Conservation (phyloP, 345 rosid species). For the Eutrema heterophyllum region DNA sequence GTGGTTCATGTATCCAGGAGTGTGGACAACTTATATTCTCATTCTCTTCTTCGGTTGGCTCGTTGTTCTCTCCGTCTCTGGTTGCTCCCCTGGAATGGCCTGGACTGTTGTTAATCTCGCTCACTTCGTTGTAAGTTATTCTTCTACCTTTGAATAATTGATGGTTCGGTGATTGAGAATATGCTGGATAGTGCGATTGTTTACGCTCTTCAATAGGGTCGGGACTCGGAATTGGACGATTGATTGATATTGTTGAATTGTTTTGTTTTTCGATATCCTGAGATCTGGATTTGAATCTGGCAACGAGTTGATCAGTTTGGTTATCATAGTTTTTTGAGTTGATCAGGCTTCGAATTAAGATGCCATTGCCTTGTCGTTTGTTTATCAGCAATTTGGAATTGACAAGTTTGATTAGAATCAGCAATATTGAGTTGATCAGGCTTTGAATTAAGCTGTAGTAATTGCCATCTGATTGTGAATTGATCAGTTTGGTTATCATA, state of each 20-base stretch:
- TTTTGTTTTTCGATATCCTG: background rate
- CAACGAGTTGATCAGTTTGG: background rate
- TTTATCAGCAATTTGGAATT: background rate
- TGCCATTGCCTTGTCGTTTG: background rate
- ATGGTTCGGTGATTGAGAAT: background rate
- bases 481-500: background rate
- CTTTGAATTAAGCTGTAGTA: background rate
- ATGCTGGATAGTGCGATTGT: background rate
- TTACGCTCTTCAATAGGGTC: background rate
- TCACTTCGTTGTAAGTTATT: conserved; percentile 50
- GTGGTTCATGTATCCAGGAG: conserved; percentile 85
- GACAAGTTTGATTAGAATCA: background rate
- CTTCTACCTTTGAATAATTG: background rate
- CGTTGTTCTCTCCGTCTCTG: conserved; percentile 53
- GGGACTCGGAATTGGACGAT: background rate
- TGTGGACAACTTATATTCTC: conserved; percentile 73
- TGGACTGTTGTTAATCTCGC: conserved; percentile 81
- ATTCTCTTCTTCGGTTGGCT: conserved; percentile 75
- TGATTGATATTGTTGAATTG: background rate
- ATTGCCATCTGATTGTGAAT: background rate
- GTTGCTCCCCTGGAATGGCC: conserved; percentile 76
- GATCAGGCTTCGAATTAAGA: background rate
- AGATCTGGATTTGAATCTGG: conserved; percentile 19
- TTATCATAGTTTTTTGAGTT: background rate
- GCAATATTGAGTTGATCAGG: background rate